phyloP scores from a whole-genome alignment of 2,329 filamentous ascomycete species.

The Xylariaceae sp. region DNA sequence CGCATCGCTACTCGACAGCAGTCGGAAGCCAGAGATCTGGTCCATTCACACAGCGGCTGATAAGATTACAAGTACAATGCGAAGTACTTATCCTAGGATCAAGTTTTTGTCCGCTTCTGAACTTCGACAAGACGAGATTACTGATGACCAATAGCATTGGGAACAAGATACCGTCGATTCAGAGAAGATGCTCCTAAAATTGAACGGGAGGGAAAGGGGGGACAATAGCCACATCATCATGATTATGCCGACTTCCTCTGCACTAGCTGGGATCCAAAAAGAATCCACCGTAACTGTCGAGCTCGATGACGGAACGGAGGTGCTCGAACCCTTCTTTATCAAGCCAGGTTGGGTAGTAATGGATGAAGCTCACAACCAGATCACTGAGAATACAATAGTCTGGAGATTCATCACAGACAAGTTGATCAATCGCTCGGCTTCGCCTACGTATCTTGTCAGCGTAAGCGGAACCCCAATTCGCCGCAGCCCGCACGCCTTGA shows the following conservation, averaged over 20 bases:
- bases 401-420: neutral
- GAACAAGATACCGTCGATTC: neutral
- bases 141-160: neutral
- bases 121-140: too few relatives aligned
- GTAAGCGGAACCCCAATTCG: neutral
- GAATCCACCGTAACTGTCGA: neutral
- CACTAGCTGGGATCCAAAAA: neutral
- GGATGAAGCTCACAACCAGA: neutral
- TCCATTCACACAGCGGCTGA: too few relatives aligned
- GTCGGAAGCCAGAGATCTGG: too few relatives aligned
- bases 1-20: too few relatives aligned
- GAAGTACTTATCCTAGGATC: too few relatives aligned
- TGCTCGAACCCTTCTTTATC: neutral
- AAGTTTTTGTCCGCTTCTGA: too few relatives aligned
- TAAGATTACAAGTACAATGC: too few relatives aligned
- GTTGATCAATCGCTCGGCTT: neutral
- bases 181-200: neutral
- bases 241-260: neutral
- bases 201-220: neutral
- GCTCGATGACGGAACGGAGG: neutral
- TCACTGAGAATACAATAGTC: neutral
- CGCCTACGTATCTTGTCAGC: neutral
- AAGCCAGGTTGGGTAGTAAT: neutral
- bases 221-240: conserved; percentile 2
- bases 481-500: neutral